Conservation (phyloP, 495 filamentous ascomycete species). For the Pseudomonodictys pantanalensis region DNA sequence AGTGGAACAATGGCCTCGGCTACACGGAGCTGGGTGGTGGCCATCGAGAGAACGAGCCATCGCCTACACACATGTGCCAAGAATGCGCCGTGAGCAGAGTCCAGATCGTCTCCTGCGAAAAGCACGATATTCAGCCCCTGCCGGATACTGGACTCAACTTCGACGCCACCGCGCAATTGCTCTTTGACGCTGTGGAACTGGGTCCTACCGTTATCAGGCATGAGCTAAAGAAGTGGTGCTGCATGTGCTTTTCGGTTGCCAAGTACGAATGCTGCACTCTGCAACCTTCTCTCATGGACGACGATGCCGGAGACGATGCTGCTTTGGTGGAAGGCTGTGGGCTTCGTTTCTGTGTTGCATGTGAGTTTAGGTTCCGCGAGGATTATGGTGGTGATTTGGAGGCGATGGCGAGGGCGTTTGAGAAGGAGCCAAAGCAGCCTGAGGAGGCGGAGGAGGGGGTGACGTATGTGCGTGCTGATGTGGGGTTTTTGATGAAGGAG, state of each 20-base stretch:
- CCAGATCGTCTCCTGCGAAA: constrained; percentile 7
- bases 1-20: constrained; percentile 22
- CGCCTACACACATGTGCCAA: constrained; percentile 10
- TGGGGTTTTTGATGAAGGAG: constrained; percentile 15
- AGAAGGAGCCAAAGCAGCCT: constrained; percentile 5
- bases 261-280: constrained; percentile 11
- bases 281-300: not conserved
- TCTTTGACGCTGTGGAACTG: constrained; percentile 3
- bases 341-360: constrained; percentile 9
- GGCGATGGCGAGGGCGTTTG: constrained; percentile 3
- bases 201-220: not conserved
- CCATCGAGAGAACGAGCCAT: constrained; percentile 11
- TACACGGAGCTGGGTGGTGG: constrained; percentile 21
- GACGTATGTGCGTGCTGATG: constrained; percentile 10
- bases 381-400: not conserved
- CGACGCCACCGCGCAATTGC: not conserved
- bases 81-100: constrained; percentile 3
- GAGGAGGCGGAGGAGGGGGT: not conserved
- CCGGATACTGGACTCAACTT: not conserved
- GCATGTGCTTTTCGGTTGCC: constrained; percentile 18
- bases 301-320: not conserved
- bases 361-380: constrained; percentile 1
- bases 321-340: constrained; percentile 16
- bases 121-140: constrained; percentile 1
- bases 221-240: constrained; percentile 19